Evolutionary conservation across 2,329 filamentous ascomycete genomes (phyloP), one percentile per base, ranked within the genome.

Genomic region (Diplocarpon mali): DNA sequence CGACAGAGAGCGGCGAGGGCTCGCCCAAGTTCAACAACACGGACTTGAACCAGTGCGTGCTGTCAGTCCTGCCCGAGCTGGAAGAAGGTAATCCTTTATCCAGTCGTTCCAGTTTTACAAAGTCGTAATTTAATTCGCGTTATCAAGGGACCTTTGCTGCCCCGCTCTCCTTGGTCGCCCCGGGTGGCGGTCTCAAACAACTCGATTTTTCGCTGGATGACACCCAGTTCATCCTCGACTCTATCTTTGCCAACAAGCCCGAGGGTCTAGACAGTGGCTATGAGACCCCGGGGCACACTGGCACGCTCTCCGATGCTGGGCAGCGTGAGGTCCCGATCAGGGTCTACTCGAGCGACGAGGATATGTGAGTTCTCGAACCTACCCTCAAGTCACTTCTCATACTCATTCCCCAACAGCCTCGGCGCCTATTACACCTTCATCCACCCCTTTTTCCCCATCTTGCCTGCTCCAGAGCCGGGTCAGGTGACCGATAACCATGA

Each of bases 391-490:
- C n/a, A 24, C 27, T 41, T 24, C 20, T 24, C 7, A 7, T 7
- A 7, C 20, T 24, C 3, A 24, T 24, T 24, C 7, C n/a, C 20
- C 17, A 44, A 28, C 35, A 69, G 66, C 42, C 58, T 72, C 15
- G 66, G 70, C 46, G 70, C 69, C 3, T 73, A 73, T 53, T 73
- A 73, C 48, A 64, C 69, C 44, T 73, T 67, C 63, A 69, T 73
- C 44, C 70, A 73, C 47, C 65, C 68, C 0, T 73, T 65, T 46
- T 67, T 73, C 14, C 70, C 70, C 3, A 69, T 73, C 30, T 55
- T 73, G 2, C 70, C 70, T 11, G 61, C 70, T 2, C 68, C 69
- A 5, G 48, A 49, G 24, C 29, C 49, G 7, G 41, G 54, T 40
- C 53, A 56, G 44, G 47, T 55, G 6, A 38, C 50, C 11, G 56